Percentiles rank a stretch among this genome's conserved stretches.
These are phyloP conservation scores for Biscogniauxia sp. DNA, from an alignment of 2,329 filamentous ascomycete species.

Conservation along the genomic window DNA sequence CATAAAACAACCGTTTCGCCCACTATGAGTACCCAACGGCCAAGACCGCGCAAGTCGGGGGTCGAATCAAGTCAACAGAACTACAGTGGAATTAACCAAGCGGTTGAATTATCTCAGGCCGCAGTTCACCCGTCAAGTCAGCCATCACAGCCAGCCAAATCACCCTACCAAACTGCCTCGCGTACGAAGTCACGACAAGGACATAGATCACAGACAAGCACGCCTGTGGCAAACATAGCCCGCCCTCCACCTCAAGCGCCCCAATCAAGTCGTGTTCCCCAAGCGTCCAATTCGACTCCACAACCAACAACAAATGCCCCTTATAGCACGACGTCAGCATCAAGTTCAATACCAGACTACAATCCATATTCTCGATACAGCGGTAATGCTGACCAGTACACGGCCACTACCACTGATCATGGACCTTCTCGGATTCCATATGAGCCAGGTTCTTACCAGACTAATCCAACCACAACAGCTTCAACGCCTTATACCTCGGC, in stretches of 20 bases:
- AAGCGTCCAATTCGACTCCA: slow-evolving; percentile 8
- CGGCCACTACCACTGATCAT: slow-evolving; percentile 20
- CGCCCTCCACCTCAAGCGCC: slow-evolving; percentile 27
- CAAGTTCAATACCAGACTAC: slow-evolving; percentile 26
- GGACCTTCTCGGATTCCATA: slow-evolving; percentile 27
- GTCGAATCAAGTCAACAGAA: slow-evolving; percentile 18
- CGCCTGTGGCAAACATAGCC: slow-evolving; percentile 24
- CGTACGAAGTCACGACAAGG: slow-evolving; percentile 26
- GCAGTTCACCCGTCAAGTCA: slow-evolving; percentile 26
- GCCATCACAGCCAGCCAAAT: slow-evolving; percentile 28
- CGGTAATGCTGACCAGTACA: slow-evolving; percentile 21
- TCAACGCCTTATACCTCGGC: slow-evolving; percentile 25
- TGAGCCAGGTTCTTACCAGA: slow-evolving; percentile 28
- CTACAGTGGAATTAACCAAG: slow-evolving; percentile 20
- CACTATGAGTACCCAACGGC: slow-evolving; percentile 16
- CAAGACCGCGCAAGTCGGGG: slow-evolving; percentile 22
- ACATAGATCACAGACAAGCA: slow-evolving; percentile 28
- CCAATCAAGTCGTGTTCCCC: slow-evolving; percentile 14
- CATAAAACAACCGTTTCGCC: slow-evolving; percentile 20
- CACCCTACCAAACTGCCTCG: slow-evolving; percentile 27
- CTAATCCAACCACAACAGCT: slow-evolving; percentile 20
- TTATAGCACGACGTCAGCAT: slow-evolving; percentile 27
- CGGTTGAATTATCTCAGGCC: slow-evolving; percentile 23
- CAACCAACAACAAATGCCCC: slow-evolving; percentile 23
- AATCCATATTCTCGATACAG: slow-evolving; percentile 33